Evolutionary conservation across 805 yeast species (phyloP).

Genomic region (Cyberlindnera maritima): DNA sequence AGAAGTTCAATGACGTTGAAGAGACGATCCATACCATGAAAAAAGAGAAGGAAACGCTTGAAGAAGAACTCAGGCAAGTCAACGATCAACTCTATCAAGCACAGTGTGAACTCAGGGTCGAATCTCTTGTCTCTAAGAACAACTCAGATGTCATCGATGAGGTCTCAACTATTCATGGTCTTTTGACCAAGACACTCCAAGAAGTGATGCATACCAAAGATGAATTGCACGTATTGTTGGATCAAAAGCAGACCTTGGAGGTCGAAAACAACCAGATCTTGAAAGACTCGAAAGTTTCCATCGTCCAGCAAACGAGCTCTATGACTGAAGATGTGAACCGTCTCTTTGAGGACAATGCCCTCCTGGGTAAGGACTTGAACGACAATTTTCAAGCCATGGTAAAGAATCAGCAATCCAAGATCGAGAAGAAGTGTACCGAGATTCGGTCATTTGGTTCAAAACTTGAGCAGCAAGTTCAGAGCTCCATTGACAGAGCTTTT

Average conservation of each 20-base stretch:
- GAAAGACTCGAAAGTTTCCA: slow-evolving; percentile 5
- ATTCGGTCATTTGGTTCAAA: slow-evolving; percentile 2
- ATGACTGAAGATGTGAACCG: slow-evolving; percentile 4
- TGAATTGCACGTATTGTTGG: slow-evolving; percentile 3
- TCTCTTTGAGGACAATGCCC: slow-evolving; percentile 8
- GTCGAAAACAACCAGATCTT: slow-evolving; percentile 17
- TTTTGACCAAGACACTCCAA: slow-evolving; percentile 16
- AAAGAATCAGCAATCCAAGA: slow-evolving; percentile 10
- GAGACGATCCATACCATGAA: slow-evolving; percentile 15
- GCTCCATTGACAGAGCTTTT: slow-evolving; percentile 7
- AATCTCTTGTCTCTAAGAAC: slow-evolving; percentile 17
- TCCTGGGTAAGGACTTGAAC: slow-evolving; percentile 9
- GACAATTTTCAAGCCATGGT: slow-evolving; percentile 17
- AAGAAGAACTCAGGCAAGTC: slow-evolving; percentile 10
- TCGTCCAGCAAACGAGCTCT: slow-evolving; percentile 3
- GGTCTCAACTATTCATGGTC: slow-evolving; percentile 15
- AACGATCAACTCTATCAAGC: slow-evolving; percentile 5
- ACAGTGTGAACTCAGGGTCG: slow-evolving; percentile 17
- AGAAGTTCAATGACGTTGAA: slow-evolving; percentile 22
- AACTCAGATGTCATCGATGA: slow-evolving; percentile 22
- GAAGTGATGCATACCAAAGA: slow-evolving; percentile 19
- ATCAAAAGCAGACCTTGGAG: slow-evolving; percentile 14
- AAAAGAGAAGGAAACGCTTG: slow-evolving; percentile 5
- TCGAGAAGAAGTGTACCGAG: slow-evolving; percentile 11
- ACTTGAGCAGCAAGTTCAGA: slow-evolving; percentile 8